Evolutionary conservation across 225 moss, liverwort and hornwort genomes (phyloP).

Genomic region (Pseudoscleropodium purum): DNA sequence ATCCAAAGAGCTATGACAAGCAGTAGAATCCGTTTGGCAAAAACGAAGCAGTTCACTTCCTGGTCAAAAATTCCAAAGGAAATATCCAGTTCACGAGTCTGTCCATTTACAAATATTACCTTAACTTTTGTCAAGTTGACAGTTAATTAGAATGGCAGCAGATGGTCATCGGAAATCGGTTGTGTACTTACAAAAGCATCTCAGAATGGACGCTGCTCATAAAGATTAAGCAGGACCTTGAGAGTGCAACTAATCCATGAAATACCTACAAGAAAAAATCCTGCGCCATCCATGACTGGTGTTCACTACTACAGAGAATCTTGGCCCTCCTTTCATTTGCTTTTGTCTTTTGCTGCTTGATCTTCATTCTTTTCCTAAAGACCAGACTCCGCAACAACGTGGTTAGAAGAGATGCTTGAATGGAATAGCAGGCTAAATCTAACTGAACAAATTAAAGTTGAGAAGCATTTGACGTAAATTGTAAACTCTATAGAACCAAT

Average conservation of each 20-base stretch:
- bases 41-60: neutral
- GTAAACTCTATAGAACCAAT: neutral
- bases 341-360: conserved; percentile 22
- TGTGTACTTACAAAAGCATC: conserved; percentile 28
- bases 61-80: neutral
- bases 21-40: neutral
- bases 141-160: conserved; percentile 11
- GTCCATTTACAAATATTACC: conserved; percentile 10
- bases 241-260: conserved; percentile 18
- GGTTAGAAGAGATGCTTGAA: neutral
- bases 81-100: neutral
- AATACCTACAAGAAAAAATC: conserved; percentile 18
- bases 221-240: neutral
- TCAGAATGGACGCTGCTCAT: neutral
- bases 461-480: neutral
- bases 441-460: neutral
- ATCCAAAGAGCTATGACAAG: neutral
- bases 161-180: neutral
- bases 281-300: conserved; percentile 4
- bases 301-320: neutral
- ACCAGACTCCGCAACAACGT: neutral
- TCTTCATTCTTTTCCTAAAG: conserved; percentile 34
- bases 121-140: conserved; percentile 3
- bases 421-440: neutral
- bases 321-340: conserved; percentile 11